A percentile compares a stretch with the other conserved stretches of the same genome.
These are phyloP conservation scores for Saccharomyces hybrid DNA, from an alignment of 1,139 yeast species.

Conservation along the genomic window DNA sequence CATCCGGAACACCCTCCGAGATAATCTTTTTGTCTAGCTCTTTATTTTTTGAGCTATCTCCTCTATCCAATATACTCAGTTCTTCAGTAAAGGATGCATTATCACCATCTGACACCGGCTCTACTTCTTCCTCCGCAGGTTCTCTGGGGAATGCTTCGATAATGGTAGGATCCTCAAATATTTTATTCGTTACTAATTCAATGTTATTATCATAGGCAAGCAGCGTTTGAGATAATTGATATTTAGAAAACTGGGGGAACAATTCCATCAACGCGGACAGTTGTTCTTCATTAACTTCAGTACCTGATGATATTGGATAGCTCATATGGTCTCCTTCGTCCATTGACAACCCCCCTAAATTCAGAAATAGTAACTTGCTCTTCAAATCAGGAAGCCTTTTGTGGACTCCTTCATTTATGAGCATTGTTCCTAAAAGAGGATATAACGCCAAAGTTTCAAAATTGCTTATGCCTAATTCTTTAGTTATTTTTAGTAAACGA, in stretches of 20 bases:
- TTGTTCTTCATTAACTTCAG: slow-evolving; percentile 30
- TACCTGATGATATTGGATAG: background rate
- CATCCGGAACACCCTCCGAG: slow-evolving; percentile 36
- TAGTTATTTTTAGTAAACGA: slow-evolving; percentile 38
- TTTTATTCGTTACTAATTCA: slow-evolving; percentile 49
- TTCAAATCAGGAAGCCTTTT: slow-evolving; percentile 37
- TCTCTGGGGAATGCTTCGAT: slow-evolving; percentile 16
- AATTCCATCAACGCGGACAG: slow-evolving; percentile 44
- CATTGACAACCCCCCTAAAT: slow-evolving; percentile 4
- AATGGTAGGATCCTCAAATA: slow-evolving; percentile 46
- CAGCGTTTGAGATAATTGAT: slow-evolving; percentile 43
- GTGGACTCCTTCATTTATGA: slow-evolving; percentile 46
- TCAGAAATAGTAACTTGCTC: slow-evolving; percentile 26
- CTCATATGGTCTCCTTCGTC: background rate
- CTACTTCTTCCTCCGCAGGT: slow-evolving; percentile 5
- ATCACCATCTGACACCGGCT: slow-evolving; percentile 3
- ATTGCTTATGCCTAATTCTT: slow-evolving; percentile 41
- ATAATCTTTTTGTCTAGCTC: slow-evolving; percentile 13
- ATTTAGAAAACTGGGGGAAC: slow-evolving; percentile 48
- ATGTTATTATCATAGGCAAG: slow-evolving; percentile 44
- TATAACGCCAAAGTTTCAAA: slow-evolving; percentile 37
- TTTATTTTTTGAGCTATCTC: slow-evolving; percentile 3
- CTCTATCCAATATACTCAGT: background rate
- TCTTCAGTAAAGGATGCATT: background rate
- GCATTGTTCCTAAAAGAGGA: slow-evolving; percentile 50